Evolutionary conservation across 2,329 filamentous ascomycete species (phyloP), one percentile per base, ranked within the genome.

Genomic region (Amphichorda felina): DNA sequence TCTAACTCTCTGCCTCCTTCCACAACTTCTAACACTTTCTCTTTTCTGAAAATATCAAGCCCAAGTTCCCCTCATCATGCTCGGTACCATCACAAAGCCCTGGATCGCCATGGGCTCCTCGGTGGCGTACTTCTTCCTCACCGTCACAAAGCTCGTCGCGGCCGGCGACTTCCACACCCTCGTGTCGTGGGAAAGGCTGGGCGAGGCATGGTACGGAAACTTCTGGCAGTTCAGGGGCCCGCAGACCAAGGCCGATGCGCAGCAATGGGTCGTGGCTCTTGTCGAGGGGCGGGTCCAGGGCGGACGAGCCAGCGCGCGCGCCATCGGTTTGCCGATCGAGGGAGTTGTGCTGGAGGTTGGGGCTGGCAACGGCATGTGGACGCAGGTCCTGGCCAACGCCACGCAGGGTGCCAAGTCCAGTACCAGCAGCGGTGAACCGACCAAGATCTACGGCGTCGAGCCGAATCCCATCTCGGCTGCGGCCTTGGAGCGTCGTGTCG

Each of bases 281-380:
- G 60, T 79, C 3, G 60, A 70, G 38, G 71, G 71, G 13, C 60
- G 63, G 22, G 56, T 65, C 5, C 38, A 37, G 9, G 43, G 44
- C 11, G 70, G 68, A 4, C 39, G 30, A 4, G 45, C 62, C 29
- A 40, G 58, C 6, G 49, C 55, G 0, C 52, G 50, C 11, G 47
- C 44, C 26, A 51, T 49, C 14, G 46, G 50, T 37, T 46, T 54
- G 38, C 61, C 61, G 4, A 54, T 74, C 10, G 46, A 48, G 1
- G 73, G 75, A 3, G 57, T 67, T 3, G 67, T 77, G 4, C 50
- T 80, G 28, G 78, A 82, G 53, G 63, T 81, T 36, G 77, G 77
- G 2, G 67, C 77, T 2, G 78, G 72, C 2, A 64, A 56, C 3
- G 77, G 76, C 3, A 61, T 75, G 50, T 80, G 74, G 75, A 64